phyloP scores from a whole-genome alignment of 2,329 filamentous ascomycete genomes.

The Cordyceps militaris region DNA sequence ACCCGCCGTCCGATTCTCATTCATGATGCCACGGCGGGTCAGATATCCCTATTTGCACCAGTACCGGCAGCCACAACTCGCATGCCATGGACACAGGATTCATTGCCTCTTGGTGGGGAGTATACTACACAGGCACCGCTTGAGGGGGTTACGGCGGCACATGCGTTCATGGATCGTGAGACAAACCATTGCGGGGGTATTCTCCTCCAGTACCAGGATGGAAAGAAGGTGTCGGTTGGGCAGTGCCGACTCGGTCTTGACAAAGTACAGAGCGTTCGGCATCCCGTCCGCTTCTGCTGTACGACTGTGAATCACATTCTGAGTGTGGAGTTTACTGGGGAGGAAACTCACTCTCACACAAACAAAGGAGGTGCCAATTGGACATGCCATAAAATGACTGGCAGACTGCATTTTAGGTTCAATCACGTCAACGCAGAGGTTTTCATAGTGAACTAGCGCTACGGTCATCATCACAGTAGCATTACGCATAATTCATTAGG shows the following conservation, averaged over 20 bases:
- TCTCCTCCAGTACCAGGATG: background rate
- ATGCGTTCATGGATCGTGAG: background rate
- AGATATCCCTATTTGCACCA: background rate
- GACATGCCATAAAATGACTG: background rate
- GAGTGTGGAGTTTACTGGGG: background rate
- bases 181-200: slow-evolving; percentile 4
- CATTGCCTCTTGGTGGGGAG: background rate
- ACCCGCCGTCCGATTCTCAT: background rate
- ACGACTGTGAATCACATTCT: background rate
- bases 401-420: slow-evolving; percentile 3
- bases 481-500: too few species aligned
- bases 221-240: background rate
- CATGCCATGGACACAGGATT: background rate
- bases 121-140: background rate
- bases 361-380: background rate
- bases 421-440: background rate
- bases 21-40: background rate
- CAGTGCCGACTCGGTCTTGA: slow-evolving; percentile 5
- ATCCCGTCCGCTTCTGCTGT: background rate
- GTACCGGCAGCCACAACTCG: background rate
- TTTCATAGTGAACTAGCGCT: background rate
- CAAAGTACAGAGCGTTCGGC: background rate
- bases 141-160: background rate
- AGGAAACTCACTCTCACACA: background rate
- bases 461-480: too few species aligned